Conservation (phyloP, 176 grass and related monocot genomes). For the Hordeum marinum region DNA sequence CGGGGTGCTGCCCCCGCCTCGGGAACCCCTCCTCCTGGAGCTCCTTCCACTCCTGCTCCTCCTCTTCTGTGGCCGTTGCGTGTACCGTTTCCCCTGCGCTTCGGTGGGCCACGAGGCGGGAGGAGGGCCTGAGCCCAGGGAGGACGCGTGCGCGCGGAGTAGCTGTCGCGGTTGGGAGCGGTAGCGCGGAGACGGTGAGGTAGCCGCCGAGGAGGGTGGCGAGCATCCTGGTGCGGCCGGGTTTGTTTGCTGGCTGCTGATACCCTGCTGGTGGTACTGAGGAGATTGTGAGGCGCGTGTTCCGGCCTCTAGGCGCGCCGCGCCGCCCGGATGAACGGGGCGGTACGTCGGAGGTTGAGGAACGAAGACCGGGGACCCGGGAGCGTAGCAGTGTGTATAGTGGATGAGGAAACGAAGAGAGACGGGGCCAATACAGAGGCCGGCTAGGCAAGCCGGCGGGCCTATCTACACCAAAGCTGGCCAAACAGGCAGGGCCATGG, state of each 20-base stretch:
- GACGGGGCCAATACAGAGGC: too few relatives aligned
- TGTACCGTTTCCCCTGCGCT: background rate
- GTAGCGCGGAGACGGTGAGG: constrained; percentile 6
- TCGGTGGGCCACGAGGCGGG: background rate
- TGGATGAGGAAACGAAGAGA: background rate
- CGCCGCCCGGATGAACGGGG: background rate
- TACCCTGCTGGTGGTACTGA: background rate
- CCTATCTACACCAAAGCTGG: too few relatives aligned
- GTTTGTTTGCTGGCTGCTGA: background rate
- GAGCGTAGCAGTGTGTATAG: background rate
- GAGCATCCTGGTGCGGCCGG: constrained; percentile 3
- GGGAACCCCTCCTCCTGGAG: constrained; percentile 3
- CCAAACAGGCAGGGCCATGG: too few relatives aligned
- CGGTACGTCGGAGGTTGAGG: background rate
- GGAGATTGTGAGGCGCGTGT: background rate
- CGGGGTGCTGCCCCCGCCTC: background rate
- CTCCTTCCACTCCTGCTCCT: constrained; percentile 20
- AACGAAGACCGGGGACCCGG: background rate
- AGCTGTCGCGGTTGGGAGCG: background rate
- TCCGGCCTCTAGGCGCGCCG: background rate
- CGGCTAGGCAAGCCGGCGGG: too few relatives aligned
- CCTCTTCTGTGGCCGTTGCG: constrained; percentile 1
- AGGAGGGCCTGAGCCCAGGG: background rate
- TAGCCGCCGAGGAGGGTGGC: background rate
- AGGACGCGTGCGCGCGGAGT: background rate